phyloP scores from a whole-genome alignment of 2,329 filamentous ascomycete genomes.

The Calonectria multiphialidica region DNA sequence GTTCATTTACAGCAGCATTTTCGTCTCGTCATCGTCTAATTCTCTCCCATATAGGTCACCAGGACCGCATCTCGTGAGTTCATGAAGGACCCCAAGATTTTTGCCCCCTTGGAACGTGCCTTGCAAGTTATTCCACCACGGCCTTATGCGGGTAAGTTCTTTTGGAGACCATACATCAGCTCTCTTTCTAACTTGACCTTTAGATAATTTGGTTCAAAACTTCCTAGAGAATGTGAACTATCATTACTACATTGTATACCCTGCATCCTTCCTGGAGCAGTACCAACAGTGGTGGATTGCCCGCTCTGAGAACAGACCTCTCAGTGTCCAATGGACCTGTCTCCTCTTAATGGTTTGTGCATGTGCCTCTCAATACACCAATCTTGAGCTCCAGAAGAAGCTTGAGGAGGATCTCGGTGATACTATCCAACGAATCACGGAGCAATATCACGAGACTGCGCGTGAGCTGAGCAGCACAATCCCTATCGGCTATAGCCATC shows the following conservation, averaged over 20 bases:
- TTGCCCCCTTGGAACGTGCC: constrained; percentile 47
- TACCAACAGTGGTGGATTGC: constrained; percentile 52
- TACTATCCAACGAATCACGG: constrained; percentile 43
- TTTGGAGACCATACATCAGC: background rate
- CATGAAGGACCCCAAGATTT: constrained; percentile 37
- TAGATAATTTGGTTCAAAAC: constrained; percentile 53
- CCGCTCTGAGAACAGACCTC: constrained; percentile 44
- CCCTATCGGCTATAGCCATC: constrained; percentile 48
- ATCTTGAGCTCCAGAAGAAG: constrained; percentile 44
- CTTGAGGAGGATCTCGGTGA: constrained; percentile 48
- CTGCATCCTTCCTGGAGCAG: constrained; percentile 49
- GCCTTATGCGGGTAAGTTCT: constrained; percentile 49
- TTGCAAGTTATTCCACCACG: constrained; percentile 48
- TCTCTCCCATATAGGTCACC: constrained; percentile 8
- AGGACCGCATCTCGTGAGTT: constrained; percentile 37
- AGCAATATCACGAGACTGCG: constrained; percentile 49
- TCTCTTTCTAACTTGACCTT: constrained; percentile 9
- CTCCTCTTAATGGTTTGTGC: constrained; percentile 54
- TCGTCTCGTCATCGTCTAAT: background rate
- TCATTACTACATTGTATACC: constrained; percentile 55
- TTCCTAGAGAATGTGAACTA: constrained; percentile 53
- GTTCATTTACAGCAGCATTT: background rate
- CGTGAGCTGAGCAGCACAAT: constrained; percentile 49
- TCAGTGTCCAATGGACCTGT: constrained; percentile 53
- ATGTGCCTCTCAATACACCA: constrained; percentile 50